phyloP scores from a whole-genome alignment of 148 eudicot genomes.

The Vaccinium macrocarpon region DNA sequence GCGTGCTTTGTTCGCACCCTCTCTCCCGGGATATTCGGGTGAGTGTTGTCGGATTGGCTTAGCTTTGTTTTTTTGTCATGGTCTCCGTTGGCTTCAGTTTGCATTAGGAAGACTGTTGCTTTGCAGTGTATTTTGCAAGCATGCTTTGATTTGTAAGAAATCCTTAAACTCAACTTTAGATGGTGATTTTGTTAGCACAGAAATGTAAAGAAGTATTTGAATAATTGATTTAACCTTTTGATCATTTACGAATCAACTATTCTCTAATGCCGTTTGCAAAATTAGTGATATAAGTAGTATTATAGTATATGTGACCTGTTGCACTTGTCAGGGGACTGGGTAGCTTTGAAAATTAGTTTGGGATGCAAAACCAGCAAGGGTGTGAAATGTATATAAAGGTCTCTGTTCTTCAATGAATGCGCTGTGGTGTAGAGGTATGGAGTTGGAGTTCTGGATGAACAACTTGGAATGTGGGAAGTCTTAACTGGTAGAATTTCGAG shows the following conservation, averaged over 20 bases:
- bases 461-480: neutral
- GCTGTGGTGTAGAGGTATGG: neutral
- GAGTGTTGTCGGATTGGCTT: conserved; percentile 24
- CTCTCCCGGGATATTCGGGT: conserved; percentile 91
- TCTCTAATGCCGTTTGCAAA: neutral
- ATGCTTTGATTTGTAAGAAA: neutral
- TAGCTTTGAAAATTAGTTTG: no score
- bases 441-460: neutral
- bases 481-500: neutral
- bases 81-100: no score
- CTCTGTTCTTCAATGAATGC: neutral
- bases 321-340: neutral
- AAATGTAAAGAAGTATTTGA: no score
- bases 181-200: neutral
- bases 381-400: neutral
- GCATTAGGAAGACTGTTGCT: neutral
- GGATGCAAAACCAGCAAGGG: no score
- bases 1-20: conserved; percentile 92
- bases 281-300: neutral
- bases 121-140: neutral
- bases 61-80: neutral
- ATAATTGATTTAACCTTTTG: neutral
- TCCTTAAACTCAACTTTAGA: neutral
- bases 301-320: neutral
- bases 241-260: neutral